Base-by-base conservation (phyloP, 352 stramenopile genomes). In the Globisporangium nagaii region DNA sequence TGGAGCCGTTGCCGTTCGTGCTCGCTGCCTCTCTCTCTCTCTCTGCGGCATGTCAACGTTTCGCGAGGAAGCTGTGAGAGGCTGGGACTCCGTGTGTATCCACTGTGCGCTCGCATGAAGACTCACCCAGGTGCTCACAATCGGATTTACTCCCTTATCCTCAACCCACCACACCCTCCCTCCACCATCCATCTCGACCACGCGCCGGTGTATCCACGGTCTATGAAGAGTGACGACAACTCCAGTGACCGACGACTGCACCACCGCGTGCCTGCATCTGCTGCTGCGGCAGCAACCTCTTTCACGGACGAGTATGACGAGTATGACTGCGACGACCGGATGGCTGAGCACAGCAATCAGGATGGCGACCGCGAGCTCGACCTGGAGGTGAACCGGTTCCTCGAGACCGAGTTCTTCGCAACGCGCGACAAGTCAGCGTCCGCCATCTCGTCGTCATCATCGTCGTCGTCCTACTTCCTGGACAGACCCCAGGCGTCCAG, bases 151-250 rank as follows among this genome's bases (percentile, higher is more conserved):
- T 15, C 15, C 37, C 25, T 57, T 19, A 10, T 12, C 25, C n/a
- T 19, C 48, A 36, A 12, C 31, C 27, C 32, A 19, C 32, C 19
- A 17, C 2, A 43, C 30, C 28, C 4, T 20, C 10, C 34, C 15
- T 20, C 22, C 15, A 35, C 6, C 58, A 39, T 9, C 51, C 11
- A 41, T 36, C 6, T 9, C 27, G 24, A 45, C 20, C 24, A 8
- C 25, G 24, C 30, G 24, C 19, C n/a, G 13, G 17, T 31, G 15
- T 24, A 13, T n/a, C 28, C 11, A 12, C 39, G 28, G 37, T 57
- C 51, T 58, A 58, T 58, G 51, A 49, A 46, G 51, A 50, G 44
- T 42, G 51, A 25, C 17, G 56, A 34, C 59, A 62, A 54, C n/a
- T 35, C 35, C 17, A 34, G 32, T 24, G 49, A 53, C 25, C 20